These are phyloP conservation scores for Geum urbanum DNA, from an alignment of 306 rosid genomes.

Conservation along the genomic window DNA sequence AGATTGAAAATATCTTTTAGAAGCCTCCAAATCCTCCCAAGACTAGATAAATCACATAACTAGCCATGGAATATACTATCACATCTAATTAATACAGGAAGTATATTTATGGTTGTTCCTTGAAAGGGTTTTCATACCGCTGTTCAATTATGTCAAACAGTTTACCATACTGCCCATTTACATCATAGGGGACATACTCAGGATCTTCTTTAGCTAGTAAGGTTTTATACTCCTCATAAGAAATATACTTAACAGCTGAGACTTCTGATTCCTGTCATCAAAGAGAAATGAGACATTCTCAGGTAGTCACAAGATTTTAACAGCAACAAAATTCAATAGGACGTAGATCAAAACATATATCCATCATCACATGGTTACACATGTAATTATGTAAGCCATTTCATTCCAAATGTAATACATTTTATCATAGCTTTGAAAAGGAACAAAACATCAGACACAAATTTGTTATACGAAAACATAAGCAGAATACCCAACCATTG, in stretches of 20 bases:
- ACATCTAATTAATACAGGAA: not conserved
- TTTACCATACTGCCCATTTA: constrained; percentile 66
- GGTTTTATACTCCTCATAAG: constrained; percentile 62
- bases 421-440: constrained; percentile 11
- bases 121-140: constrained; percentile 45
- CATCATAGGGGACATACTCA: constrained; percentile 68
- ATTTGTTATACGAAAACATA: not conserved
- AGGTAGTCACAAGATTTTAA: not conserved
- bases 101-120: not conserved
- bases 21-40: not conserved
- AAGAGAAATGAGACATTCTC: constrained; percentile 22
- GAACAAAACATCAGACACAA: not conserved
- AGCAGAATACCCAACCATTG: not conserved
- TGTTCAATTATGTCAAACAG: constrained; percentile 68
- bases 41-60: not conserved
- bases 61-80: not conserved
- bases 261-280: constrained; percentile 76
- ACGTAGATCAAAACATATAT: not conserved
- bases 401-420: not conserved
- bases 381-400: constrained; percentile 1
- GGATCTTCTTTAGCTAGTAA: constrained; percentile 68
- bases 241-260: constrained; percentile 82
- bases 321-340: not conserved
- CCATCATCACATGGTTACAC: not conserved
- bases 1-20: not conserved